Evolutionary conservation across 225 moss, liverwort and hornwort species (phyloP).

Genomic region (Bryum argenteum): DNA sequence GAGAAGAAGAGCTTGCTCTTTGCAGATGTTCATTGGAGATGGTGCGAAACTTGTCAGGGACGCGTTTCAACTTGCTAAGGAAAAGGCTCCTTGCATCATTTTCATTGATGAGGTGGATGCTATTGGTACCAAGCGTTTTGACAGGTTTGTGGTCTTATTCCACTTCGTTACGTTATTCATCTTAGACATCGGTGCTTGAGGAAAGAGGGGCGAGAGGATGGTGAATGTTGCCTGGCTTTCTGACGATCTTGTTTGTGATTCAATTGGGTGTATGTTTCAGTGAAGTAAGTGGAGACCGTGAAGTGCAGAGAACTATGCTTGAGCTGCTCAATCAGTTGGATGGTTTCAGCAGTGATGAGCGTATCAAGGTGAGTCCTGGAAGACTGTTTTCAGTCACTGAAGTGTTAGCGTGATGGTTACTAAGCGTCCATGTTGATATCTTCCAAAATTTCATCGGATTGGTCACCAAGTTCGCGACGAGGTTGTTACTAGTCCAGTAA

Average conservation of each 20-base stretch:
- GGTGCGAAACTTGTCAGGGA: conserved; percentile 97
- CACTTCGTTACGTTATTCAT: background rate
- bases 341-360: conserved; percentile 92
- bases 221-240: conserved; percentile 1
- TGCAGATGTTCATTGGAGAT: conserved; percentile 96
- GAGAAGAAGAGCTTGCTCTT: conserved; percentile 16
- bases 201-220: background rate
- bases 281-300: conserved; percentile 97
- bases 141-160: conserved; percentile 57
- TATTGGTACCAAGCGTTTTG: conserved; percentile 96
- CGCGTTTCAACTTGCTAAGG: conserved; percentile 88
- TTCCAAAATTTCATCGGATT: background rate
- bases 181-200: conserved; percentile 4
- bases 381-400: background rate
- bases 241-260: conserved; percentile 21
- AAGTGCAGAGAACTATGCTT: conserved; percentile 96
- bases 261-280: conserved; percentile 39
- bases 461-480: conserved; percentile 5
- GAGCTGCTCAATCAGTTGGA: conserved; percentile 95
- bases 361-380: conserved; percentile 67
- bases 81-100: conserved; percentile 94
- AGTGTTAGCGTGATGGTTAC: conserved; percentile 1
- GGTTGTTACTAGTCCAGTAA: background rate
- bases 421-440: conserved; percentile 4
- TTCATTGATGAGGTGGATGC: conserved; percentile 99